A percentile compares a stretch with the other conserved stretches of the same genome.
phyloP scores from a whole-genome alignment of 768 basidiomycete species.

The Gymnopilus junonius region DNA sequence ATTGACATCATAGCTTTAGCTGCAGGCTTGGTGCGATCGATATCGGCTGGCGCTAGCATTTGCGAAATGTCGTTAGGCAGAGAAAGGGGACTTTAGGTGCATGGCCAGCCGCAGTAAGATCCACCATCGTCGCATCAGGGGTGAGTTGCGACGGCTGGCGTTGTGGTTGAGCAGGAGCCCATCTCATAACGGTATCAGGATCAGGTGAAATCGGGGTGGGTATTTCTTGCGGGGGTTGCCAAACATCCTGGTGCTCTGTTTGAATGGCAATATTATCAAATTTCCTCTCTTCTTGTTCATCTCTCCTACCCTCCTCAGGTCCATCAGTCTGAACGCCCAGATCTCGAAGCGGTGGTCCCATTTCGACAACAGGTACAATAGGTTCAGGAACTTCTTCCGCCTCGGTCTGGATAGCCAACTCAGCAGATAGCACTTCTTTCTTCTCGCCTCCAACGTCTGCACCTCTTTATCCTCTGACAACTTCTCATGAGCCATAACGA shows the following conservation, averaged over 20 bases:
- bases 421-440: not conserved
- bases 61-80: not conserved
- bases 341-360: not conserved
- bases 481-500: not conserved
- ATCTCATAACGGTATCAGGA: not conserved
- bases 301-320: not conserved
- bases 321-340: not conserved
- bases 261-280: conserved; percentile 1
- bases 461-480: conserved; percentile 5
- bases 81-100: not conserved
- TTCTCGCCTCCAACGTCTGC: not conserved
- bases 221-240: not conserved
- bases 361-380: not conserved
- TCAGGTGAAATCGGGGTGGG: not conserved
- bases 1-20: conserved; percentile 22
- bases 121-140: conserved; percentile 18
- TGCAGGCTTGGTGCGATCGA: conserved; percentile 9
- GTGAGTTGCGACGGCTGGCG: conserved; percentile 4
- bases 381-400: not conserved
- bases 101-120: not conserved
- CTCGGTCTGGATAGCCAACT: not conserved
- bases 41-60: not conserved
- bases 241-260: not conserved
- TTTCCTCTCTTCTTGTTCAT: not conserved
- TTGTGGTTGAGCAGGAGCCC: not conserved